Evolutionary conservation across 768 basidiomycete species (phyloP), one percentile per base, ranked within the genome.

Genomic region (Kwoniella dejecticola): DNA sequence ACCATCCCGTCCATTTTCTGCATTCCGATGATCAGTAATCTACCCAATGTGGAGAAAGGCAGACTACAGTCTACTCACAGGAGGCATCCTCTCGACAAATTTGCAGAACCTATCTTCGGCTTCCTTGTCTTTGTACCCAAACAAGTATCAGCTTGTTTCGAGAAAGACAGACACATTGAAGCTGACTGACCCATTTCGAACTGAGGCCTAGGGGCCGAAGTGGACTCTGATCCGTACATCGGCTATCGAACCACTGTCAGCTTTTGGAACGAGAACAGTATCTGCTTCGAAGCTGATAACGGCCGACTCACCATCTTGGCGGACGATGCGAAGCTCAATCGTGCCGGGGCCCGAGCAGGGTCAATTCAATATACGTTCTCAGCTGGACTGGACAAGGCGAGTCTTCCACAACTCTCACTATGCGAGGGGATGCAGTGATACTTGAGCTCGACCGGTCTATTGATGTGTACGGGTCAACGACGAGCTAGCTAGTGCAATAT

Each of bases 51-150:
- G 11, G 6, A n/a, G 11, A 42, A 5, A 6, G 6, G 41, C 41
- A 56, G 26, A 29, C 27, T 19, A n/a, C 47, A 3, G 24, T 33
- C 26, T 50, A 42, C 74, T 58, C 36, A 81, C 81, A 40, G 69
- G 62, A 0, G 79, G 80, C 69, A 82, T 75, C 29, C 69, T 71
- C 24, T 74, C 71, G 26, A 80, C 77, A 63, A 80, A 80, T n/a
- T 70, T 77, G 70, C 88, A 84, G 75, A 96, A 95, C 0, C 89
- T 89, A 5, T 87, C 85, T 76, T 91, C 89, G n/a, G 84, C 83
- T 13, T 82, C 81, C 61, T 86, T 85, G 67, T 88, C 89, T 81
- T 58, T 30, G 46, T 59, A 24, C n/a, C n/a, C 12, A 11, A 38
- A 8, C 38, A 19, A 40, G 17, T 36, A 50, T 55, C 44, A 62